Evolutionary conservation across 495 filamentous ascomycete genomes (phyloP).

Genomic region (Daldinia bambusicola): DNA sequence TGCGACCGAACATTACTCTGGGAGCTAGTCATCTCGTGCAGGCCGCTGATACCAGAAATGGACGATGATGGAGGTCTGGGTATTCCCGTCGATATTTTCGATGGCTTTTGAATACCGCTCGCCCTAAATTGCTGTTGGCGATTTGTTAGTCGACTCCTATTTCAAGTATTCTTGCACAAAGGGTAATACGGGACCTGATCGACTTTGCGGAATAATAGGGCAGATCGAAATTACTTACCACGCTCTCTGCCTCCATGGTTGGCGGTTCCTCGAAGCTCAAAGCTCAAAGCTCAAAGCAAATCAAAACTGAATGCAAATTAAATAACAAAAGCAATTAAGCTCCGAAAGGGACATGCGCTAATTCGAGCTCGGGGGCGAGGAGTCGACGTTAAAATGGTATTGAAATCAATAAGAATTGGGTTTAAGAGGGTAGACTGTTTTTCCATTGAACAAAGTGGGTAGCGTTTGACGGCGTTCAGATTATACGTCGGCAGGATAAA

Average conservation of each 20-base stretch:
- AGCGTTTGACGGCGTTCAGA: conserved; percentile 11
- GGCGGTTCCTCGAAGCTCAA: conserved; percentile 42
- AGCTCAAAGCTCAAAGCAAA: conserved; percentile 38
- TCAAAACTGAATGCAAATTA: conserved; percentile 40
- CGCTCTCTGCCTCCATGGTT: conserved; percentile 59
- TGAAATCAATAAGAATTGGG: conserved; percentile 7
- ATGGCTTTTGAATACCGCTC: conserved; percentile 29
- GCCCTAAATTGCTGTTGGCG: conserved; percentile 21
- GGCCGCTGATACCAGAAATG: conserved; percentile 25
- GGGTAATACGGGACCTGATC: background rate
- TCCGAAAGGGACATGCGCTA: conserved; percentile 32
- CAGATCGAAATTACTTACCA: conserved; percentile 42
- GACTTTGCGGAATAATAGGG: background rate
- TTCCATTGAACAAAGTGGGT: conserved; percentile 17
- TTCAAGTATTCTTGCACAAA: background rate
- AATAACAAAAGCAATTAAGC: conserved; percentile 46
- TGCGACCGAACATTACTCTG: conserved; percentile 74
- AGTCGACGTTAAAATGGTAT: conserved; percentile 14
- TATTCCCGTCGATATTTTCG: conserved; percentile 22
- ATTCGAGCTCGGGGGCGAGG: conserved; percentile 9
- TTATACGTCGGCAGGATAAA: conserved; percentile 17
- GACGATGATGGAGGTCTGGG: conserved; percentile 33
- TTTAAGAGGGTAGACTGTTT: conserved; percentile 17
- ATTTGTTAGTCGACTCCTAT: conserved; percentile 16
- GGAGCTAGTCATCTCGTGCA: conserved; percentile 65